Percentiles rank a stretch among this genome's conserved stretches.
phyloP scores from a whole-genome alignment of 1,284 basidiomycete species.

The Irpex sp. region DNA sequence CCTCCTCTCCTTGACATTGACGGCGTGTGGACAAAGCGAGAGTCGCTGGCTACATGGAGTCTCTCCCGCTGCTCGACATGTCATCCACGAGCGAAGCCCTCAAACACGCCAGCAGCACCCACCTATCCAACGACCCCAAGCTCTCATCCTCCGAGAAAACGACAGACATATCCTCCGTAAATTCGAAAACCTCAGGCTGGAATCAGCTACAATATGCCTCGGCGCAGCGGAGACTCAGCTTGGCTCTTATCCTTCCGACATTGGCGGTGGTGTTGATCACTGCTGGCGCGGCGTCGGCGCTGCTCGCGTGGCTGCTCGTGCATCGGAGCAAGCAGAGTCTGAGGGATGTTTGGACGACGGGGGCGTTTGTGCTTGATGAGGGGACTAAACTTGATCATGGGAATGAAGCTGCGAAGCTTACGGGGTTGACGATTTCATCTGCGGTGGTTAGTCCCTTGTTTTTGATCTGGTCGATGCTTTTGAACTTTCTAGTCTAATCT shows the following conservation, averaged over 20 bases:
- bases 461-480: neutral
- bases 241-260: neutral
- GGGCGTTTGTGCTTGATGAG: neutral
- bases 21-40: neutral
- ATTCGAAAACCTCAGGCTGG: neutral
- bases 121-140: neutral
- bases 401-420: neutral
- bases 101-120: neutral
- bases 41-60: neutral
- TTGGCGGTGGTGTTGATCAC: neutral
- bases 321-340: neutral
- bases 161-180: neutral
- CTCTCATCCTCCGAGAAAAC: neutral
- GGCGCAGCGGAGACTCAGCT: neutral
- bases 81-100: neutral
- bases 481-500: neutral
- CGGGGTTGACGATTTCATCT: neutral
- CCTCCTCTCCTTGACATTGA: neutral
- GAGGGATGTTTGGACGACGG: neutral
- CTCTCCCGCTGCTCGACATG: neutral
- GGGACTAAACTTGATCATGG: neutral
- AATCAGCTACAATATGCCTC: neutral
- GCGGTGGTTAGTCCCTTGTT: neutral
- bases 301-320: neutral
- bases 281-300: neutral